Conservation (phyloP, 257 asterid species). For the Solanum paucissectum region DNA sequence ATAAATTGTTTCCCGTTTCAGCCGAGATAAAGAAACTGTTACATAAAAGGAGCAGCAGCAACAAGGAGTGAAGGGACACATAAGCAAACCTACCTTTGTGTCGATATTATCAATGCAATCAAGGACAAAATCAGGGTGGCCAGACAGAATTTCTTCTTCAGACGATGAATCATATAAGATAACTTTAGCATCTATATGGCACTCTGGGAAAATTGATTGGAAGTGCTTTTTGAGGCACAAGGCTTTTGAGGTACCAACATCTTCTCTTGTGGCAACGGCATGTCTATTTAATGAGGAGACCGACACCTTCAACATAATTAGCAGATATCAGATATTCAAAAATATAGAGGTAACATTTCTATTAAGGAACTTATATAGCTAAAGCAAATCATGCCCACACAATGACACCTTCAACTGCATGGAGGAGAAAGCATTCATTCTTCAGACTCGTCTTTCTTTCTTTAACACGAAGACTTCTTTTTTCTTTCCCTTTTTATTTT, state of each 20-base stretch:
- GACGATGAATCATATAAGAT: slow-evolving; percentile 68
- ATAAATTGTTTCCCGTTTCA: not conserved
- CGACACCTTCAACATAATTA: slow-evolving; percentile 51
- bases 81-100: slow-evolving; percentile 54
- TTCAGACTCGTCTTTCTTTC: not conserved
- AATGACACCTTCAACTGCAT: not conserved
- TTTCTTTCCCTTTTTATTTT: not conserved
- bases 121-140: slow-evolving; percentile 79
- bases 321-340: not conserved
- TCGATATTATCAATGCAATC: slow-evolving; percentile 97
- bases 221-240: slow-evolving; percentile 84
- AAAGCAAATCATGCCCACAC: not conserved
- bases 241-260: slow-evolving; percentile 89
- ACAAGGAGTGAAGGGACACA: not conserved
- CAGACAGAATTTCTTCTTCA: slow-evolving; percentile 87
- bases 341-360: not conserved
- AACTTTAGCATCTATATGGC: slow-evolving; percentile 81
- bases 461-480: not conserved
- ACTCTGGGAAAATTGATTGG: slow-evolving; percentile 73
- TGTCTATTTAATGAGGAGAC: slow-evolving; percentile 95
- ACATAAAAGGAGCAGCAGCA: not conserved
- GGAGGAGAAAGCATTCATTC: not conserved
- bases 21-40: not conserved
- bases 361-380: not conserved
- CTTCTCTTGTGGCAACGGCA: slow-evolving; percentile 94